Conservation (phyloP, 164 flowering plant species). For the Chimonanthus salicifolius region DNA sequence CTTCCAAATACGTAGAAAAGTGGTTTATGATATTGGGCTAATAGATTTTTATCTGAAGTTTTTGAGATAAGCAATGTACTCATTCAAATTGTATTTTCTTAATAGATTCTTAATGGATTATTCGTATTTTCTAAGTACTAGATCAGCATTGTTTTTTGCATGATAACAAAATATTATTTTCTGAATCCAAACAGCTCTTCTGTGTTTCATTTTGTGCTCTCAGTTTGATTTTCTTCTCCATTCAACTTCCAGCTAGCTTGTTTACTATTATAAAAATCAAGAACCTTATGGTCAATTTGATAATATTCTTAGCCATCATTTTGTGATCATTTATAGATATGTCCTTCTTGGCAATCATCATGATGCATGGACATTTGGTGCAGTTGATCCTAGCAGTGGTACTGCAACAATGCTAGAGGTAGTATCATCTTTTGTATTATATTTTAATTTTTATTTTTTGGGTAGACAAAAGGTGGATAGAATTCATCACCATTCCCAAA, state of each 20-base stretch:
- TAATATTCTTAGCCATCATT: not conserved
- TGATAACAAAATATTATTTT: too few relatives aligned
- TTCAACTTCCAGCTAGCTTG: not conserved
- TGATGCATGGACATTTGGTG: constrained; percentile 85
- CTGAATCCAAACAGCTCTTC: not conserved
- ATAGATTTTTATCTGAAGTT: too few relatives aligned
- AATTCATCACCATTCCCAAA: too few relatives aligned
- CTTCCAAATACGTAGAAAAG: too few relatives aligned
- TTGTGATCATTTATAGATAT: constrained; percentile 30
- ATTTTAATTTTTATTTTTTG: not conserved
- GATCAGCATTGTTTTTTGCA: too few relatives aligned
- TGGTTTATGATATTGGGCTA: too few relatives aligned
- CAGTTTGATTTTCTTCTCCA: not conserved
- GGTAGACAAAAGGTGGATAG: not conserved
- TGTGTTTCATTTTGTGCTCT: not conserved
- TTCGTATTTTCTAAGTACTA: too few relatives aligned
- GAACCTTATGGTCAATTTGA: not conserved
- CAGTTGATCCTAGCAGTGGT: constrained; percentile 84
- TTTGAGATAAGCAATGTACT: too few relatives aligned
- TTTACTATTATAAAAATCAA: not conserved
- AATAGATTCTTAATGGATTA: too few relatives aligned
- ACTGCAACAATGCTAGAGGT: constrained; percentile 75
- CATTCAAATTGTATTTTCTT: too few relatives aligned
- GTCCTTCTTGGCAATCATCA: constrained; percentile 76
- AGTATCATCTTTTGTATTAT: not conserved